Base-by-base conservation (phyloP, 306 rosid genomes). In the Sicyos baderoa region DNA sequence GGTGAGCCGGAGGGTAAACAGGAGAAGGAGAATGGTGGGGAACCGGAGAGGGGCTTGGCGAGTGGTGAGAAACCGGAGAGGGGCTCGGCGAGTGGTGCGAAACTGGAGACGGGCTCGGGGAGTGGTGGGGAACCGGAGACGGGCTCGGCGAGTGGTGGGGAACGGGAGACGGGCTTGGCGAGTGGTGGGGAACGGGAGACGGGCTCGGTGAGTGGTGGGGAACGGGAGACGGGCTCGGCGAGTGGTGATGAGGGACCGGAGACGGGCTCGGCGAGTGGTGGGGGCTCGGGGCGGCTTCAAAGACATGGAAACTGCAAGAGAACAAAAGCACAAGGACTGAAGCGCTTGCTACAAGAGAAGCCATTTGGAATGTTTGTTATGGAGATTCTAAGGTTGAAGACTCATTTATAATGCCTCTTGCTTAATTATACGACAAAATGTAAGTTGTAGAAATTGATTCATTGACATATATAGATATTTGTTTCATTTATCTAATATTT, bases 61-160 rank as follows among this genome's bases (percentile, higher is more conserved):
- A 70, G n/a, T 29, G 61, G 51, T 52, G 76, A 7, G 40, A 6
- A 35, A 73, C 35, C 35, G 35, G 44, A 37, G 44, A 37, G 0
- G 0, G 49, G 70, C 62, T 7, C 18, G 49, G 78, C 21, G 68
- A 0, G 50, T 70, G 7, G 50, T n/a, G n/a, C n/a, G n/a, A n/a
- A n/a, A n/a, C n/a, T n/a, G n/a, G n/a, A n/a, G n/a, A n/a, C n/a
- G n/a, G n/a, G n/a, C n/a, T n/a, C n/a, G n/a, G n/a, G n/a, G n/a
- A n/a, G n/a, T 56, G 68, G n/a, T 72, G 74, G 25, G 60, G 80
- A 29, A 32, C 52, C 5, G 81, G 83, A 42, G 75, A 59, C 29
- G 27, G 29, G 10, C 19, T 74, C 0, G 68, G 19, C 65, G 74
- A 72, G 25, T 62, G 68, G n/a, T 72, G 72, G 9, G 60, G 79